These are phyloP conservation scores for Chrysophaeum taylorii DNA, from an alignment of 352 stramenopile species.

Conservation along the genomic window DNA sequence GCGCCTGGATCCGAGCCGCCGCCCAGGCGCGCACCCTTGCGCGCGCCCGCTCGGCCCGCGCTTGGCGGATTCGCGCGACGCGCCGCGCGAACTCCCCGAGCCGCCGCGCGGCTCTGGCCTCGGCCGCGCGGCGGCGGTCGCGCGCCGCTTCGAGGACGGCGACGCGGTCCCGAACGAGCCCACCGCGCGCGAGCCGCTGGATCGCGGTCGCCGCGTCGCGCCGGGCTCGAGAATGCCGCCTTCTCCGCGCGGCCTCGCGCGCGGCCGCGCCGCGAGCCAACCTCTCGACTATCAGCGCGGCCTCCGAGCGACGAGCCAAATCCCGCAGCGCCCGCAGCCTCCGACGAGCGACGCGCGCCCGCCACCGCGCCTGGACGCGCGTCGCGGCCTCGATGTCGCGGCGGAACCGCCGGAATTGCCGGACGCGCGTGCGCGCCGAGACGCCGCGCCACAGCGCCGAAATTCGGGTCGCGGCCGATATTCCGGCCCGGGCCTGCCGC, in stretches of 20 bases:
- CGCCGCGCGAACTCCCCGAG: conserved; percentile 15
- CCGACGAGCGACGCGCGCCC: background rate
- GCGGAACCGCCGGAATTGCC: too few relatives aligned
- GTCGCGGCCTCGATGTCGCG: background rate
- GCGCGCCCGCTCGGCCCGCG: background rate
- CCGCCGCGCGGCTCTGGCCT: background rate
- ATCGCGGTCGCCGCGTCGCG: background rate
- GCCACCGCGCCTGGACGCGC: background rate
- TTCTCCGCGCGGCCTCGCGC: background rate
- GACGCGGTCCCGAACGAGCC: background rate
- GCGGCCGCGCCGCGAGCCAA: background rate
- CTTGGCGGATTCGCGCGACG: background rate
- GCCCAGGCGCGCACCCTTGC: background rate
- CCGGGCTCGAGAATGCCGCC: background rate
- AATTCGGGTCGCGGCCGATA: too few relatives aligned
- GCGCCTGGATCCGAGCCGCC: background rate
- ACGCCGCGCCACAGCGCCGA: too few relatives aligned
- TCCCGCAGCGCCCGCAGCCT: background rate
- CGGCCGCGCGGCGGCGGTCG: background rate
- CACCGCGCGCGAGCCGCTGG: conserved; percentile 13
- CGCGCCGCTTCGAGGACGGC: conserved; percentile 1
- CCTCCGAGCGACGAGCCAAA: background rate
- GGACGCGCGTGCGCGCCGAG: background rate
- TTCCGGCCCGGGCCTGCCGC: too few relatives aligned
- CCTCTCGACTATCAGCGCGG: background rate